These are phyloP conservation scores for Postia placenta DNA, from an alignment of 768 basidiomycete genomes.

Conservation along the genomic window DNA sequence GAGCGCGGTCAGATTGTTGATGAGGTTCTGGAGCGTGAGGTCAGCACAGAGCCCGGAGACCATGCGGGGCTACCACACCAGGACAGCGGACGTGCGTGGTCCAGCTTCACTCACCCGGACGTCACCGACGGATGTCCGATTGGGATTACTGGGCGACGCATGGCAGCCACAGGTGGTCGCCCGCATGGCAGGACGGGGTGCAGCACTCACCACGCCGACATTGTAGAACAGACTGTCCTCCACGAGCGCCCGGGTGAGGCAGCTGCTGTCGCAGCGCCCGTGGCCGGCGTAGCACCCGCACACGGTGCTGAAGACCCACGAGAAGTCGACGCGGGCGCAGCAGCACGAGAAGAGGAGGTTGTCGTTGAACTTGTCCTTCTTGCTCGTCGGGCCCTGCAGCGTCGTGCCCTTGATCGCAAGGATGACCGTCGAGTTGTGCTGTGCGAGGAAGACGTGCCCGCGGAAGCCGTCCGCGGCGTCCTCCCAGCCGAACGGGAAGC, in stretches of 20 bases:
- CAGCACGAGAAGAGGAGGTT: slow-evolving; percentile 89
- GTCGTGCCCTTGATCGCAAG: slow-evolving; percentile 91
- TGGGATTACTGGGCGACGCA: no score
- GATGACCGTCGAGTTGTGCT: slow-evolving; percentile 76
- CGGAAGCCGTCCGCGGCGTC: slow-evolving; percentile 67
- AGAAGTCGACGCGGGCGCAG: slow-evolving; percentile 83
- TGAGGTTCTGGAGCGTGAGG: slow-evolving; percentile 36
- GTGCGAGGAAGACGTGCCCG: slow-evolving; percentile 81
- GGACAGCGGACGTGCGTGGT: no score
- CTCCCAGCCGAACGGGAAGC: slow-evolving; percentile 79
- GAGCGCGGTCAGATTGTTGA: slow-evolving; percentile 48
- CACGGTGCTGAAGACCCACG: slow-evolving; percentile 81
- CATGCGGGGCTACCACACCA: no score
- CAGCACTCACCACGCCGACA: slow-evolving; percentile 64
- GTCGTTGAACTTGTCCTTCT: slow-evolving; percentile 91
- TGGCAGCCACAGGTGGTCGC: background rate
- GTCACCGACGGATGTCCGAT: no score
- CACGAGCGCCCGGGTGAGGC: slow-evolving; percentile 77
- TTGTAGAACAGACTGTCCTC: slow-evolving; percentile 92
- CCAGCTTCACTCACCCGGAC: no score
- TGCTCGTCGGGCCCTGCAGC: slow-evolving; percentile 77
- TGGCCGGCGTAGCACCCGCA: slow-evolving; percentile 78
- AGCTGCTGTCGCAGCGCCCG: slow-evolving; percentile 73
- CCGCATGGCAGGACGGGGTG: background rate
- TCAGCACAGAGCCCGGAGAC: background rate